Evolutionary conservation across 129 eudicot genomes (phyloP), one percentile per base, ranked within the genome.

Genomic region (Lactuca sativa): DNA sequence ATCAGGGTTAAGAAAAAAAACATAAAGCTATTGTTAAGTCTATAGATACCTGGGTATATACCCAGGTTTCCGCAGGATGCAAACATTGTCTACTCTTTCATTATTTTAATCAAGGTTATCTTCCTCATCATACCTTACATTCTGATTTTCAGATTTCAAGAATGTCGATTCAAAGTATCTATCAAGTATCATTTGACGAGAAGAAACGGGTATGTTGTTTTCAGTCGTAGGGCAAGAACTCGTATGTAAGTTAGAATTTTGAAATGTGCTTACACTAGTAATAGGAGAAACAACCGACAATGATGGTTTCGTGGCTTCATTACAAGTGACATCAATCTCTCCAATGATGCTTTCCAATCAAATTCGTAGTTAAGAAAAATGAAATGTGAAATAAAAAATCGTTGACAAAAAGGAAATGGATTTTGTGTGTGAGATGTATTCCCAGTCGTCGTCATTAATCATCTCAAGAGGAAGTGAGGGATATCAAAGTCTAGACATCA

Each of bases 301-400:
- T 59, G 64, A 18, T 18, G 21, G 21, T 18, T 18, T 15, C 36
- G 59, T 54, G 49, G 40, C 31, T 16, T 55, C 56, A 13, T 71
- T 67, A 41, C 93, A 87, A 15, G 85, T 85, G 38, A 43, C 58
- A 57, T 87, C 95, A 52, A 84, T 87, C 65, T 64, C 90, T 38
- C 55, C 54, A 38, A 79, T 87, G 14, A 89, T 67, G 87, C 95
- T 69, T 78, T 89, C 95, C 95, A 84, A 31, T 86, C 92, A 59
- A 86, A 81, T 14, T 69, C 93, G 84, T 86, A 10, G 56, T 16
- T 57, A 8, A 7, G 49, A 13, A 15, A 65, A n/a, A 31, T 4
- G 1, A 25, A 64, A 36, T 31, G 37, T 1, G 38, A 17, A 1
- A 15, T 10, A 36, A 73, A 4, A 18, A 18, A 18, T 18, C 21